Base-by-base conservation (phyloP, 2,329 filamentous ascomycete species). In the Plectosphaerella cucumerina region DNA sequence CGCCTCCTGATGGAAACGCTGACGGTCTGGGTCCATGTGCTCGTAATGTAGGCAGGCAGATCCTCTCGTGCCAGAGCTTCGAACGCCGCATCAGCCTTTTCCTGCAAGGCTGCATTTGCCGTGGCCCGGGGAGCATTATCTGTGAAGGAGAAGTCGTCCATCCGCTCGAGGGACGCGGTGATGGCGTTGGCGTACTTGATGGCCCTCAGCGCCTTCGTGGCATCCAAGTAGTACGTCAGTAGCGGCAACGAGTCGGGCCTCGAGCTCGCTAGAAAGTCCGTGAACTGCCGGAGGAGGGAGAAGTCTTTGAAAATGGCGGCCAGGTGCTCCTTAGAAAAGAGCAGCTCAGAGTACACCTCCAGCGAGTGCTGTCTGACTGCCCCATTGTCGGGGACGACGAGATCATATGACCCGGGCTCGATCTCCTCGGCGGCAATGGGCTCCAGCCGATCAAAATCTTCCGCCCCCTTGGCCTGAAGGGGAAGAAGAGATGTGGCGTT, bases 121-220 rank as follows among this genome's bases (percentile, higher is more conserved):
- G 84, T 86, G 2, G 72, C 66, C 12, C 72, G 71, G 2, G 80
- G 72, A 3, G 69, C 64, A 4, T 73, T 69, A 1, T 74, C 62
- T 0, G 80, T 82, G 51, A 86, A 86, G 2, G 77, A 75, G 31
- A 80, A 69, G 0, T 74, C 78, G 5, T 74, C 65, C 14, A 87
- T 76, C 0, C 75, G 74, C 23, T 80, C 74, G 9, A 89, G 70
- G 2, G 82, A 76, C 53, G 81, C 77, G 2, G 83, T 77, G 34
- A 90, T 76, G 0, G 85, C 80, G 63, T 91, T 89, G 18, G 85
- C 80, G 59, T 90, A 90, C 33, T 77, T 75, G 51, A 91, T 83
- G 2, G 87, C 86, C 57, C 82, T 81, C 12, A 89, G 66, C 1
- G 87, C 86, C 61, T 91, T 92, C 51, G 84, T 65, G 0, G 85